Percentiles rank a stretch among this genome's conserved stretches.
Conservation (phyloP, 169 alveolate species). For the Cryptosporidium canis region DNA sequence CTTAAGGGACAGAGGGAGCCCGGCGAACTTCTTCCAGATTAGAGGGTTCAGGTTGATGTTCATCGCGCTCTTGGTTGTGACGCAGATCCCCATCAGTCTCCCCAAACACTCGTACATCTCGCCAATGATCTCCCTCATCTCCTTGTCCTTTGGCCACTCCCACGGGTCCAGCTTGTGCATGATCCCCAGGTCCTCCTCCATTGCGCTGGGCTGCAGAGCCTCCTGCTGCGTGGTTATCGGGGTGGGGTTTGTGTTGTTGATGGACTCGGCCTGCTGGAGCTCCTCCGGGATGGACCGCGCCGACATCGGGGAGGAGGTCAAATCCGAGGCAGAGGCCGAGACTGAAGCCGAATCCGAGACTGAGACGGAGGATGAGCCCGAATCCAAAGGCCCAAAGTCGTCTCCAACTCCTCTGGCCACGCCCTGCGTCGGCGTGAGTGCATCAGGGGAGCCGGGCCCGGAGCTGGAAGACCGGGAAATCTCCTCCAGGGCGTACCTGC, state of each 20-base stretch:
- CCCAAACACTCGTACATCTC: constrained; percentile 90
- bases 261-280: background rate
- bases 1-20: constrained; percentile 78
- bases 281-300: constrained; percentile 22
- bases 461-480: background rate
- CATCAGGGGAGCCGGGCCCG: too few relatives aligned
- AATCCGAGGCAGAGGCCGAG: background rate
- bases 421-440: too few relatives aligned
- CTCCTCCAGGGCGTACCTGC: background rate
- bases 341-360: background rate
- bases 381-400: too few relatives aligned
- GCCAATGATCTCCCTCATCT: constrained; percentile 15
- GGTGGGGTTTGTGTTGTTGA: constrained; percentile 22
- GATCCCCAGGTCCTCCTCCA: constrained; percentile 1
- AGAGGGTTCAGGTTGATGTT: constrained; percentile 87
- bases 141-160: constrained; percentile 72
- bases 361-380: too few relatives aligned
- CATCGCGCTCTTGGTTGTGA: constrained; percentile 85
- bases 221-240: background rate
- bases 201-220: background rate
- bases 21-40: constrained; percentile 86
- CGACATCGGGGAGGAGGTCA: constrained; percentile 1
- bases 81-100: constrained; percentile 89
- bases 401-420: too few relatives aligned
- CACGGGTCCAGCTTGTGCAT: constrained; percentile 63